phyloP scores from a whole-genome alignment of 257 asterid species.

The Solanum sejunctum region DNA sequence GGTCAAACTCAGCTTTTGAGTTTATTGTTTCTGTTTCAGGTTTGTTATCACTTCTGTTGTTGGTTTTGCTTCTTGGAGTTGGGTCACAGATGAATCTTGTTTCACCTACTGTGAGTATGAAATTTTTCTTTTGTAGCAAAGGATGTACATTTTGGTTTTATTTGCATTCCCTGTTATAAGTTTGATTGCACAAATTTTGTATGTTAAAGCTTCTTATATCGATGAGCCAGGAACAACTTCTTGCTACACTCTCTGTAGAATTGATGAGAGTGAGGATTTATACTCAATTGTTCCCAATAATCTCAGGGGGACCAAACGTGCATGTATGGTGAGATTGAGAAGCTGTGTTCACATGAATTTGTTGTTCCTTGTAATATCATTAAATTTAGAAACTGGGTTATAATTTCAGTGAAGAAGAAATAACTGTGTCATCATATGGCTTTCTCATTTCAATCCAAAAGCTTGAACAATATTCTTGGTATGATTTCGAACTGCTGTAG shows the following conservation, averaged over 20 bases:
- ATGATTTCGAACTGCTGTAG: not conserved
- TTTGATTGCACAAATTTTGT: not conserved
- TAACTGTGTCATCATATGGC: not conserved
- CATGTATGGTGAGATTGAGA: not conserved
- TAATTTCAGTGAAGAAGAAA: not conserved
- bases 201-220: not conserved
- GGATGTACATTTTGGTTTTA: not conserved
- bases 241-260: not conserved
- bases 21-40: slow-evolving; percentile 22
- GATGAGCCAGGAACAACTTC: not conserved
- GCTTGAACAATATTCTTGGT: not conserved
- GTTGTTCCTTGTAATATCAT: not conserved
- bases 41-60: slow-evolving; percentile 33
- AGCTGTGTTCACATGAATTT: not conserved
- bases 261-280: not conserved
- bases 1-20: not conserved
- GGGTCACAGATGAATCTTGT: slow-evolving; percentile 56
- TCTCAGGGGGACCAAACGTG: not conserved
- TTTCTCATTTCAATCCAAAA: not conserved
- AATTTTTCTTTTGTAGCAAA: not conserved
- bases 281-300: not conserved
- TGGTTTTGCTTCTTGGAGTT: slow-evolving; percentile 53
- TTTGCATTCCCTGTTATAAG: not conserved
- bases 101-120: slow-evolving; percentile 51
- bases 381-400: not conserved